These are phyloP conservation scores for Ogataea ganodermae DNA, from an alignment of 805 yeast species.

Conservation along the genomic window DNA sequence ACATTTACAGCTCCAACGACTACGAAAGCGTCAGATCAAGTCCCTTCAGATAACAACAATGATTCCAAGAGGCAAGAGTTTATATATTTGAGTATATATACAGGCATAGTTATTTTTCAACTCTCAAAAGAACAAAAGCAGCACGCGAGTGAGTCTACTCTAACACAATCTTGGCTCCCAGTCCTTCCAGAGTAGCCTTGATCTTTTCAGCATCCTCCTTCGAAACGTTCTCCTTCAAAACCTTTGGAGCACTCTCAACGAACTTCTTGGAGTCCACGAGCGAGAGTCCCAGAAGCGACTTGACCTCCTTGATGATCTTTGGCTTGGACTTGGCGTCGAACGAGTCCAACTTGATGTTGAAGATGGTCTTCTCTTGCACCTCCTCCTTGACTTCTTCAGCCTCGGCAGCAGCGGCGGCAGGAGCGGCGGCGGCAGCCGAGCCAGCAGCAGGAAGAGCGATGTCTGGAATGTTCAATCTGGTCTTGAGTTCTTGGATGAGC, in stretches of 20 bases:
- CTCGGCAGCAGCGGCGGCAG: conserved; percentile 69
- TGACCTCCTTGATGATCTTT: conserved; percentile 96
- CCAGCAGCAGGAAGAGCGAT: conserved; percentile 78
- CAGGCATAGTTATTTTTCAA: conserved; percentile 11
- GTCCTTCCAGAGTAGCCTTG: conserved; percentile 86
- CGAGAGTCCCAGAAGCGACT: conserved; percentile 84
- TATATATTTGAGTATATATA: conserved; percentile 16
- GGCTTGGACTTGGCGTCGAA: conserved; percentile 96
- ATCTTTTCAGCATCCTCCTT: conserved; percentile 98
- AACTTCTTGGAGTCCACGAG: conserved; percentile 97
- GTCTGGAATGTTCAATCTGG: conserved; percentile 89
- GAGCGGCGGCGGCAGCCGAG: conserved; percentile 61
- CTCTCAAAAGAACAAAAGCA: conserved; percentile 4
- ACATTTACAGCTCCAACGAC: conserved; percentile 5
- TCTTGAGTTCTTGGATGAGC: conserved; percentile 75
- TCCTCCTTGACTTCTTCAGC: conserved; percentile 75
- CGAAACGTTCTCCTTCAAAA: conserved; percentile 90
- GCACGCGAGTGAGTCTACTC: conserved; percentile 55
- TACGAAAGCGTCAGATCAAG: conserved; percentile 7
- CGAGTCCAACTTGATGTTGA: conserved; percentile 86
- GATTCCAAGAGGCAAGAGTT: background rate
- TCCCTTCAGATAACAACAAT: conserved; percentile 7
- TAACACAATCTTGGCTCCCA: conserved; percentile 90
- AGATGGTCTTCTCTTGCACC: conserved; percentile 89
- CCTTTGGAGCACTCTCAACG: conserved; percentile 96